Evolutionary conservation across 306 rosid genomes (phyloP), one percentile per base, ranked within the genome.

Genomic region (Vigna radiata): DNA sequence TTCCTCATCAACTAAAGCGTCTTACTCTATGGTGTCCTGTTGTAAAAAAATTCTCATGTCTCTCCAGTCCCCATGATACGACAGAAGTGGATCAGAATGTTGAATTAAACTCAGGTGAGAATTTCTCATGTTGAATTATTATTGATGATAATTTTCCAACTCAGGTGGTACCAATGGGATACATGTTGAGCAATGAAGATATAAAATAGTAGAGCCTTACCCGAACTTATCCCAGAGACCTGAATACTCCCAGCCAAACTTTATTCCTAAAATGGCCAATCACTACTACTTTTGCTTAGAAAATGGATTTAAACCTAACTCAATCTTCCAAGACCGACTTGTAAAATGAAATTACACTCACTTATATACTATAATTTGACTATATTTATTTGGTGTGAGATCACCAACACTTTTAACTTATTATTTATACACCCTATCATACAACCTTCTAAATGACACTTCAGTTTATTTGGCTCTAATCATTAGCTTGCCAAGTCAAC

Each of bases 81-180:
- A 61, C 14, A 61, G 5, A 61, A 31, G 41, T 61, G 39, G 19
- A 61, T 61, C 44, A 29, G 7, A 61, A 61, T 14, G 44, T 27
- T 61, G 41, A 61, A 61, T 3, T 6, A 31, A 31, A 31, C 27
- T 25, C 27, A 25, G 27, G 0, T 25, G 27, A 25, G 27, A 25
- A 25, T 25, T 2, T 25, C 27, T 25, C 27, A 25, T 25, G 27
- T 25, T 25, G 67, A 61, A 31, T 31, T 58, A 23, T 12, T 55
- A 12, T 27, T 59, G 39, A 59, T 59, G 39, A 9, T 41, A 59
- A 59, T 27, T 59, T 59, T 18, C 16, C 62, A 10, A 10, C 7
- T 56, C 62, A n/a, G 56, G 21, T 50, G 56, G 33, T 21, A 19
- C 31, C 33, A 55, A 55, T 55, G 62, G 62, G 61, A 31, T 55